Evolutionary conservation across 805 yeast genomes (phyloP), one percentile per base, ranked within the genome.

Genomic region (Torulaspora delbrueckii): DNA sequence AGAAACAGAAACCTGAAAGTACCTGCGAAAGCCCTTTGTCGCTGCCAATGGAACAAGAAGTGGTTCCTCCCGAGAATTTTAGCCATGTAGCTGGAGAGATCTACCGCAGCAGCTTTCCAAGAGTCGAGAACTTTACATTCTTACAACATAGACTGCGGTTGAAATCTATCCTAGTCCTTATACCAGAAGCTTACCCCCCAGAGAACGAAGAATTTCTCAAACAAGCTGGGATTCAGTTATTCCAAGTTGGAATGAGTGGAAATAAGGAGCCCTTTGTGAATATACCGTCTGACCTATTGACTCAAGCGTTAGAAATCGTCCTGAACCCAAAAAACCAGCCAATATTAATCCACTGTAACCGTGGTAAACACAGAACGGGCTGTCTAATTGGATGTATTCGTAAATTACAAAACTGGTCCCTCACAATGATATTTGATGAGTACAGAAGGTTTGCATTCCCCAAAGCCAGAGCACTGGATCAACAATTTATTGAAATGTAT

Each of bases 331-430:
- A 63, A 18, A 91, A 93, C 65, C 98, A 89, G 47, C 99, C 99
- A 1, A 72, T 93, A 9, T 70, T 93, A 52, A 86, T 93, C 36
- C 99, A 93, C 65, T 93, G 99, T 68, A 93, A 93, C 67, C 72
- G 96, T 48, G 99, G 99, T 8, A 93, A 91, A 64, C 99, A 93
- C 65, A 75, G 99, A 55, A 93, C 99, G 0, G 99, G 99, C 0
- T 93, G 98, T 65, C 72, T 93, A 12, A 90, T 93, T 25, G 99
- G 99, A 2, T 91, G 96, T 60, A 74, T 93, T 27, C 70, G 99
- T 49, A 74, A 93, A 56, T 68, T 90, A 43, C 98, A 91, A 61
- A 81, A 82, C 49, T 93, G 99, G 99, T 83, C 95, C 2, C 67
- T 89, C 52, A 84, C 96, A 1, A 86, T 91, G 80, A 93, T 91